These are phyloP conservation scores for Clausena lansium DNA, from an alignment of 345 rosid species.

Conservation along the genomic window DNA sequence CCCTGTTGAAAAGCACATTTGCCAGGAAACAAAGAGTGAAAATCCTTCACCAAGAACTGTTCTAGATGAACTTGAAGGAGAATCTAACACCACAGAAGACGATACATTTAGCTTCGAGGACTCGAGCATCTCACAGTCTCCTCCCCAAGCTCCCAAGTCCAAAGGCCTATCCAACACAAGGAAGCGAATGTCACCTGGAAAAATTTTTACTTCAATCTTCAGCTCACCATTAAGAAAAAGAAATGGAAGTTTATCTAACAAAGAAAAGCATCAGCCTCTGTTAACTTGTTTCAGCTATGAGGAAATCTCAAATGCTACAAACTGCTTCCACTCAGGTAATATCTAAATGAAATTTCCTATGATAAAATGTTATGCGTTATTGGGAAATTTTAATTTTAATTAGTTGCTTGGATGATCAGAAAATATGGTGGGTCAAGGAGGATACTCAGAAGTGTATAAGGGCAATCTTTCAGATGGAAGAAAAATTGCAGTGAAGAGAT, in stretches of 20 bases:
- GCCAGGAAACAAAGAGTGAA: conserved; percentile 23
- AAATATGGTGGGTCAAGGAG: conserved; percentile 75
- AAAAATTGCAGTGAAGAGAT: conserved; percentile 77
- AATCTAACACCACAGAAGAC: conserved; percentile 57
- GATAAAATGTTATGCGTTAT: too few relatives aligned
- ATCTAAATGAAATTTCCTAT: neutral
- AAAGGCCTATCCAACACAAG: conserved; percentile 21
- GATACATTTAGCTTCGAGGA: conserved; percentile 48
- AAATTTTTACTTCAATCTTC: conserved; percentile 52
- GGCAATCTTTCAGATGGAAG: conserved; percentile 78
- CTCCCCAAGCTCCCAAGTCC: conserved; percentile 32
- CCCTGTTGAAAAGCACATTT: conserved; percentile 17
- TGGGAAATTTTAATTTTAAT: neutral
- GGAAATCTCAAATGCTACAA: conserved; percentile 74
- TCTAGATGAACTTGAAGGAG: conserved; percentile 46
- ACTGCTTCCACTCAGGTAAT: conserved; percentile 64
- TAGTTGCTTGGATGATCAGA: conserved; percentile 37
- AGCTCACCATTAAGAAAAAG: conserved; percentile 54
- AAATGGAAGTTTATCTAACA: conserved; percentile 26
- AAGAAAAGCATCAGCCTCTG: conserved; percentile 45
- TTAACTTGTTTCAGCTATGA: conserved; percentile 66
- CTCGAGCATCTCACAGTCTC: conserved; percentile 46
- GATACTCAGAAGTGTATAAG: conserved; percentile 87
- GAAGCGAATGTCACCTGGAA: conserved; percentile 44
- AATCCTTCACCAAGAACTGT: conserved; percentile 62